These are phyloP conservation scores for Ceratocystis lukuohia DNA, from an alignment of 2,329 filamentous ascomycete genomes.

Conservation along the genomic window DNA sequence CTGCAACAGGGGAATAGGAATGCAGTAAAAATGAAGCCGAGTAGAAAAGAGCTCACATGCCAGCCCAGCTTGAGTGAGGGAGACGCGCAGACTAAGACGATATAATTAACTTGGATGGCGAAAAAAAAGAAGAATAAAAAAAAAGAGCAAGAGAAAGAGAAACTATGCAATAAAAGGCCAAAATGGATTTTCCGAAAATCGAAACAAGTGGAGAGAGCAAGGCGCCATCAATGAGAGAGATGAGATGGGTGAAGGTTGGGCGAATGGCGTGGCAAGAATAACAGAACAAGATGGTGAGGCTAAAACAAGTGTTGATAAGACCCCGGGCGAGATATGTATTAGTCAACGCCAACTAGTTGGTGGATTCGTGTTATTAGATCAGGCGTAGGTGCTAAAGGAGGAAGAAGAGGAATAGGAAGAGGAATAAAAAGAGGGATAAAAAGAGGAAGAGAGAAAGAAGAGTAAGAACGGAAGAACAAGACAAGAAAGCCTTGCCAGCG, in stretches of 20 bases:
- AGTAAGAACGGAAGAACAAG: not conserved
- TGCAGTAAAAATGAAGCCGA: not conserved
- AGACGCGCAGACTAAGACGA: not conserved
- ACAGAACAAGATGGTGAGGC: not conserved
- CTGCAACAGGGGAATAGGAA: not conserved
- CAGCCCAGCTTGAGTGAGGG: not conserved
- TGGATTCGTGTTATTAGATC: not conserved
- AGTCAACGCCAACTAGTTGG: not conserved
- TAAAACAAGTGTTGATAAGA: not conserved
- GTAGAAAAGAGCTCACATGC: not conserved
- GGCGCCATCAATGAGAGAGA: no score
- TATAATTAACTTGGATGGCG: not conserved
- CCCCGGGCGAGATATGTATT: not conserved
- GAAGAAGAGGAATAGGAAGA: no score
- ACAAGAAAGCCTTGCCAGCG: not conserved
- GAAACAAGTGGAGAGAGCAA: not conserved
- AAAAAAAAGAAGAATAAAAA: not conserved
- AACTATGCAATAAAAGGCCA: not conserved
- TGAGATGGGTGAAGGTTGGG: no score
- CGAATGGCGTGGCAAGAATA: slow-evolving; percentile 7
- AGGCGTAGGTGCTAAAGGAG: not conserved
- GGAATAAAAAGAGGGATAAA: not conserved
- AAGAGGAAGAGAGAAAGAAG: not conserved
- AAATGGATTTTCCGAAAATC: not conserved
- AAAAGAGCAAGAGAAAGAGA: not conserved